phyloP scores from a whole-genome alignment of 2,329 filamentous ascomycete species.

The Aciculosporium take region DNA sequence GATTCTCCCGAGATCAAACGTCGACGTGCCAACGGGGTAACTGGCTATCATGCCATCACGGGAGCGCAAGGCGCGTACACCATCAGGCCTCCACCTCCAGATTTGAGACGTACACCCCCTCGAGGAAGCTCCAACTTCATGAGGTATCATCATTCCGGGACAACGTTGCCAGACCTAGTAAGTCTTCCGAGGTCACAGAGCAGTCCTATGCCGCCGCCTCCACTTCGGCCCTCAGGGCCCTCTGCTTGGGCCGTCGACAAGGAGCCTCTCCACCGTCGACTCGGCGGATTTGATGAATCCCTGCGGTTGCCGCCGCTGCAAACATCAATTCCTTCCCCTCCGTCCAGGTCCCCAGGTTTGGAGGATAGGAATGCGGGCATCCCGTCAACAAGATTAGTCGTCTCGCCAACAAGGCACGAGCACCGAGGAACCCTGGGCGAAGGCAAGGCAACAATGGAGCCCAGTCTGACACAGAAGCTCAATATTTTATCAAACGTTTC shows the following conservation, averaged over 20 bases:
- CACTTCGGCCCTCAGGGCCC: slow-evolving; percentile 27
- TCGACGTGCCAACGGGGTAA: slow-evolving; percentile 39
- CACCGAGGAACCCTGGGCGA: slow-evolving; percentile 21
- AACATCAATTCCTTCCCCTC: slow-evolving; percentile 23
- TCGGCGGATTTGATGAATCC: slow-evolving; percentile 39
- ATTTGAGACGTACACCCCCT: slow-evolving; percentile 10
- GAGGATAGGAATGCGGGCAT: slow-evolving; percentile 15
- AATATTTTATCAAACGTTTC: slow-evolving; percentile 62
- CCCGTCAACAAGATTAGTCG: slow-evolving; percentile 15
- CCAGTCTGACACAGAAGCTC: slow-evolving; percentile 63
- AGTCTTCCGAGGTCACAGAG: slow-evolving; percentile 18
- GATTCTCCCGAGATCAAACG: slow-evolving; percentile 43
- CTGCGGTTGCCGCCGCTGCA: slow-evolving; percentile 40
- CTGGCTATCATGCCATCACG: slow-evolving; percentile 17
- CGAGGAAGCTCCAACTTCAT: slow-evolving; percentile 9
- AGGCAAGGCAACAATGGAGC: slow-evolving; percentile 21
- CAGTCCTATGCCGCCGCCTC: slow-evolving; percentile 40
- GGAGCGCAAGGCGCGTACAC: slow-evolving; percentile 6
- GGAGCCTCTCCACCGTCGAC: slow-evolving; percentile 21
- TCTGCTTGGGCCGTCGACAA: slow-evolving; percentile 16
- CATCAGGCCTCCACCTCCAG: slow-evolving; percentile 6
- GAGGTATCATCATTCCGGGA: slow-evolving; percentile 13
- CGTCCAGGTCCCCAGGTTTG: slow-evolving; percentile 12
- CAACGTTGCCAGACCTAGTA: slow-evolving; percentile 17
- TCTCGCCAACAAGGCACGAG: slow-evolving; percentile 4